Evolutionary conservation across 1,139 yeast species (phyloP).

Genomic region (Saccharomyces hybrid): DNA sequence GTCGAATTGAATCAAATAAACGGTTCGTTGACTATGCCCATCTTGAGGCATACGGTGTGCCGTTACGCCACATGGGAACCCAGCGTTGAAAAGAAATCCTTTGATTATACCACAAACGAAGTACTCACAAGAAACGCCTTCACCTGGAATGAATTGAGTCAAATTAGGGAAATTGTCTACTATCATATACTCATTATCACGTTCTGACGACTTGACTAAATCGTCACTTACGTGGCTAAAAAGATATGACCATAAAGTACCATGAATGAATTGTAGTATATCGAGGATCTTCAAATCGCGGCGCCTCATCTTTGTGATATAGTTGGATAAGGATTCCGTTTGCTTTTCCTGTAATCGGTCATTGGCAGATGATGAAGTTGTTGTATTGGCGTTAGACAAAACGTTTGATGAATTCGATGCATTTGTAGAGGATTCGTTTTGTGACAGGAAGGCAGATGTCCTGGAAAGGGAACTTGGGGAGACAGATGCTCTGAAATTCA

Average conservation of each 20-base stretch:
- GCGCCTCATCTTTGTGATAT: constrained; percentile 24
- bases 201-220: constrained; percentile 78
- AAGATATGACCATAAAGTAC: constrained; percentile 71
- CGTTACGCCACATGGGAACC: constrained; percentile 71
- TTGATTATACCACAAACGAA: constrained; percentile 81
- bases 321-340: constrained; percentile 18
- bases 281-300: constrained; percentile 71
- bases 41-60: constrained; percentile 79
- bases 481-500: constrained; percentile 43
- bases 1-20: constrained; percentile 73
- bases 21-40: constrained; percentile 61
- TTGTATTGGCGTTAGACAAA: constrained; percentile 34
- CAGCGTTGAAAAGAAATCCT: constrained; percentile 75
- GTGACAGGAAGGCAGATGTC: constrained; percentile 25
- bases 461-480: constrained; percentile 15
- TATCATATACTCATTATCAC: constrained; percentile 75
- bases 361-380: constrained; percentile 8
- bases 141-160: constrained; percentile 69
- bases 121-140: constrained; percentile 24
- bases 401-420: constrained; percentile 3
- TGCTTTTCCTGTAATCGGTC: constrained; percentile 9
- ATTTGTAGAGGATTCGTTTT: constrained; percentile 6
- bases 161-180: constrained; percentile 75
- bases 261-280: constrained; percentile 74
- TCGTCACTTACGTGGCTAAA: constrained; percentile 84